These are phyloP conservation scores for Hymenoscyphus repandus DNA, from an alignment of 2,329 filamentous ascomycete genomes.

Conservation along the genomic window DNA sequence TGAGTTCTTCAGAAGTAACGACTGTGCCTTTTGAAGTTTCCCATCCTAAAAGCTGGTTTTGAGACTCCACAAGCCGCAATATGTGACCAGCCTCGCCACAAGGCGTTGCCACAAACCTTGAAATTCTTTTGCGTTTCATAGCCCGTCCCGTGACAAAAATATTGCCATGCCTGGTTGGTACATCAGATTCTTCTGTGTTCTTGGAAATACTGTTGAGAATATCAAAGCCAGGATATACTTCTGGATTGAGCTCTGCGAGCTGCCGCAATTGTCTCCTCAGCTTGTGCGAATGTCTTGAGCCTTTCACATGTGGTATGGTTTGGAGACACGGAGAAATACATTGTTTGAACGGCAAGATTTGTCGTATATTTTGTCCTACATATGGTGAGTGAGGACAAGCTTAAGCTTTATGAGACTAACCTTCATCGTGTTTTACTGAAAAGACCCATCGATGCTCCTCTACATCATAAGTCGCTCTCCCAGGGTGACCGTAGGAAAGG, in stretches of 20 bases:
- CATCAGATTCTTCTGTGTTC: conserved; percentile 1
- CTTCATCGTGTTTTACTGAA: conserved; percentile 17
- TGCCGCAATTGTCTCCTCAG: too few species aligned
- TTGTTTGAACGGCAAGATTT: too few species aligned
- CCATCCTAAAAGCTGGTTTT: conserved; percentile 26
- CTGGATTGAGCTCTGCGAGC: too few species aligned
- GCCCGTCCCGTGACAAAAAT: conserved; percentile 23
- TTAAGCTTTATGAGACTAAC: conserved; percentile 11
- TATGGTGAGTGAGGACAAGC: conserved; percentile 7
- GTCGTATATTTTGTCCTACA: background rate
- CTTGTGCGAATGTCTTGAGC: too few species aligned
- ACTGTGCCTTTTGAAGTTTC: conserved; percentile 17
- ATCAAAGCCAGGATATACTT: too few species aligned
- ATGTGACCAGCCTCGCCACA: conserved; percentile 29
- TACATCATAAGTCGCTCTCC: conserved; percentile 41
- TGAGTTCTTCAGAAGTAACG: conserved; percentile 18
- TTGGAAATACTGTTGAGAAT: too few species aligned
- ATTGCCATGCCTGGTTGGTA: conserved; percentile 10
- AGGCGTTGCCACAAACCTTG: conserved; percentile 24
- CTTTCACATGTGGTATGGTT: too few species aligned
- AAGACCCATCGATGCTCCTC: conserved; percentile 30
- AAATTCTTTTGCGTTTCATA: conserved; percentile 16
- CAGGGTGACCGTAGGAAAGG: conserved; percentile 49
- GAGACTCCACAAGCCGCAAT: conserved; percentile 26
- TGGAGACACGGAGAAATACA: too few species aligned